Base-by-base conservation (phyloP, 148 eudicot genomes). In the Agrostemma githago region DNA sequence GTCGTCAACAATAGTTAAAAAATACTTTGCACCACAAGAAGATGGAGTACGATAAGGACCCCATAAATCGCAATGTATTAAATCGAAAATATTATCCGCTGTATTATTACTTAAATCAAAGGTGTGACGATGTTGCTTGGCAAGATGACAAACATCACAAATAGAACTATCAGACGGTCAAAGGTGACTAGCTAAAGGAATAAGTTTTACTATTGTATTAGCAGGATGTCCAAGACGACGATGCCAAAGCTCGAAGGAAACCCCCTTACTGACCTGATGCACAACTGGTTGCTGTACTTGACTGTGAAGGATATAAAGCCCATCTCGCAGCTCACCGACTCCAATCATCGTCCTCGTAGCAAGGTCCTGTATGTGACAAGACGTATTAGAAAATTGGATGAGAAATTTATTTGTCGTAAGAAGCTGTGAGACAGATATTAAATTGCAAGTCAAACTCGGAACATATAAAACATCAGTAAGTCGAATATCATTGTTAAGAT, bases 381-480 rank as follows among this genome's bases (percentile, higher is more conserved):
- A 40, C 7, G 0, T 65, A 65, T 65, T 40, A 38, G 69, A 37
- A 37, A 37, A 65, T 5, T 37, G 4, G 19, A 65, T 0, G 2
- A 2, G 0, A 39, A 10, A 65, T 37, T 37, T 37, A 0, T 1
- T 37, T 0, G 11, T 2, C 5, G 37, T 44, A 2, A 65, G 41
- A 0, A 65, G 39, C 14, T 65, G 69, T 2, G 69, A 65, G 15
- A 65, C 69, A 34, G 21, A 71, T 0, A 71, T 34, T 3, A 71
- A 14, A 48, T 71, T 71, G 6, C 62, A 71, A 34, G 44, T 71
- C 8, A 71, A 14, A 4, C 39, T 37, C 5, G 62, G 74, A 4
- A 71, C 74, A 71, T 8, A 71, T 48, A 71, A 56, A 56, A 71
- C 74, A 71, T 56, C 17, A 56, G 11, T 46, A 8, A 7, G 10